Percentiles rank a stretch among this genome's conserved stretches.
phyloP scores from a whole-genome alignment of 371 early-diverging fungal genomes.

The Zychaea mexicana region DNA sequence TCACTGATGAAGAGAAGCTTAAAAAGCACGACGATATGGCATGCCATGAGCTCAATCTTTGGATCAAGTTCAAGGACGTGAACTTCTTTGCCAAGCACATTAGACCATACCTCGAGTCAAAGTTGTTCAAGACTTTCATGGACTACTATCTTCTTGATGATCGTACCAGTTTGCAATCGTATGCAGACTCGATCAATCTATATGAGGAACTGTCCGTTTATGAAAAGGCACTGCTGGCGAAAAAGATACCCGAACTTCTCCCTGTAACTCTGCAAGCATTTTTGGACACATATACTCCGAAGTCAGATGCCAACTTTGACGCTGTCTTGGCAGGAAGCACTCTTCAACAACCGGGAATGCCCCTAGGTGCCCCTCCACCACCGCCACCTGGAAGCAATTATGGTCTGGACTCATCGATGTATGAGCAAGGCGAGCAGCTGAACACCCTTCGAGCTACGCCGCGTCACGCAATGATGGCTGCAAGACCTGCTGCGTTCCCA shows the following conservation, averaged over 20 bases:
- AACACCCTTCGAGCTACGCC: too few species aligned
- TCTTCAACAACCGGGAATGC: conserved; percentile 2
- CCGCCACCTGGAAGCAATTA: too few species aligned
- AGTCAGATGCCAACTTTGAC: conserved; percentile 18
- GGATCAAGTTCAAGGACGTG: conserved; percentile 55
- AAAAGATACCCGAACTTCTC: conserved; percentile 28
- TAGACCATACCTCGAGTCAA: conserved; percentile 49
- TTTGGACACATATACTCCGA: conserved; percentile 22
- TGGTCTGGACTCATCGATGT: too few species aligned
- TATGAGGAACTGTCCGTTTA: conserved; percentile 32
- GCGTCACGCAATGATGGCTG: too few species aligned
- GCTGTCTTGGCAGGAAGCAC: conserved; percentile 21
- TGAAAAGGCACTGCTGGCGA: conserved; percentile 55
- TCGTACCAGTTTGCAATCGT: conserved; percentile 26
- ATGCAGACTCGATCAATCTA: conserved; percentile 26
- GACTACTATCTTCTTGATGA: conserved; percentile 50
- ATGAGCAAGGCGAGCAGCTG: too few species aligned
- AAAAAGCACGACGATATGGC: conserved; percentile 29
- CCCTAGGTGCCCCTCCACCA: not conserved
- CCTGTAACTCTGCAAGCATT: conserved; percentile 33
- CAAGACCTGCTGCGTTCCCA: too few species aligned
- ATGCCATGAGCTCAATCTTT: conserved; percentile 61
- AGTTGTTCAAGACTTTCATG: conserved; percentile 54
- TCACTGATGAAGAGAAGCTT: conserved; percentile 21
- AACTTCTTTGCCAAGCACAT: conserved; percentile 46